Conservation (phyloP, 441 rosid genomes). For the Syzygium syzygioides region DNA sequence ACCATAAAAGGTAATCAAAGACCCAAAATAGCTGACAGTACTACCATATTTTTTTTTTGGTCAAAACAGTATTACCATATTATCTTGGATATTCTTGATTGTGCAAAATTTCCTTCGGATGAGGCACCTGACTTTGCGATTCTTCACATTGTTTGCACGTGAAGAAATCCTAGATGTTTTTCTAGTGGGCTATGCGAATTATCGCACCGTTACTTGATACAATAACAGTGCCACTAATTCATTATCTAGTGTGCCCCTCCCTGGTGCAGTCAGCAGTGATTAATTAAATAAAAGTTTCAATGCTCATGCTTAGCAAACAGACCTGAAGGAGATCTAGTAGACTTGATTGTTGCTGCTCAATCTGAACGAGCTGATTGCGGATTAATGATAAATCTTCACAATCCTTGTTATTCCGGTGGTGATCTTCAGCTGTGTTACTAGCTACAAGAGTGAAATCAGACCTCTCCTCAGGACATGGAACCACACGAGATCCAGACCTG, state of each 20-base stretch:
- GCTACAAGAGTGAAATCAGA: conserved; percentile 18
- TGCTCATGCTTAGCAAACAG: conserved; percentile 14
- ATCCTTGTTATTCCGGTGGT: conserved; percentile 50
- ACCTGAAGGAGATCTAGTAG: conserved; percentile 90
- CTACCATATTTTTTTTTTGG: neutral
- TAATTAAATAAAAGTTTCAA: neutral
- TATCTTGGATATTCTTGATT: neutral
- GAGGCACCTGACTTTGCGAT: neutral
- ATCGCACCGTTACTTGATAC: neutral
- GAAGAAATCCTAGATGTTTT: neutral
- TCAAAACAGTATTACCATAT: neutral
- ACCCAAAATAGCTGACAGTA: neutral
- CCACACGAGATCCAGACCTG: conserved; percentile 52
- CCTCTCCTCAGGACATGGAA: conserved; percentile 36
- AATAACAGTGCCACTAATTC: neutral
- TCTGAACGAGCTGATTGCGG: conserved; percentile 81
- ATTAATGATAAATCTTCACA: conserved; percentile 64
- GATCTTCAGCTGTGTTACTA: conserved; percentile 43
- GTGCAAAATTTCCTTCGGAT: neutral
- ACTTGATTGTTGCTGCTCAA: conserved; percentile 88
- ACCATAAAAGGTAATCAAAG: neutral
- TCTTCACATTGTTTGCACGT: neutral
- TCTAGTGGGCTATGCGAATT: neutral
- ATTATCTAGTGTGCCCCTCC: neutral
- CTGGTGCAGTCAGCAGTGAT: neutral